These are phyloP conservation scores for Puccinia hordei DNA, from an alignment of 1,284 basidiomycete genomes.

Conservation along the genomic window DNA sequence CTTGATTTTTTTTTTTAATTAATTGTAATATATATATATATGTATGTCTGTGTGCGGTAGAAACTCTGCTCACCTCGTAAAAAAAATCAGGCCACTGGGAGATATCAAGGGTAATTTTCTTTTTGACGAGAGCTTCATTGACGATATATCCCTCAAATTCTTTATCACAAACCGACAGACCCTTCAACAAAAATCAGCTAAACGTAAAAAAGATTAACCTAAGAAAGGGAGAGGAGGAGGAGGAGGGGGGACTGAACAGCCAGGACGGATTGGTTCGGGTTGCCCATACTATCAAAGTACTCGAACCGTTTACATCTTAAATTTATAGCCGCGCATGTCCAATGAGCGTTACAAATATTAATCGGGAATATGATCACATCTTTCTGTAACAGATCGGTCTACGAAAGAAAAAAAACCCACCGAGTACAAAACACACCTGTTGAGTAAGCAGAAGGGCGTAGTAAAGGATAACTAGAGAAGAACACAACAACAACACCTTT, in stretches of 20 bases:
- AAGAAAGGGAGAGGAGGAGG: constrained; percentile 19
- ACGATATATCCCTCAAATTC: constrained; percentile 73
- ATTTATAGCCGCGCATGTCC: constrained; percentile 92
- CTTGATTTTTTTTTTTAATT: not conserved
- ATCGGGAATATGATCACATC: constrained; percentile 86
- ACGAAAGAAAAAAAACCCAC: too few species aligned
- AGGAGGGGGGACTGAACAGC: constrained; percentile 27
- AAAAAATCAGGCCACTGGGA: constrained; percentile 75
- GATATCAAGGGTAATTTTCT: constrained; percentile 77
- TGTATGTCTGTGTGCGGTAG: not conserved
- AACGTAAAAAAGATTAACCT: too few species aligned
- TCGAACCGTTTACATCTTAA: constrained; percentile 85
- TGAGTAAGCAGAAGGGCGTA: not conserved
- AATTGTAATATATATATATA: too few species aligned
- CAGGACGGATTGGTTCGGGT: constrained; percentile 61
- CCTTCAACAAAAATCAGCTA: too few species aligned
- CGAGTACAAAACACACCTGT: not conserved
- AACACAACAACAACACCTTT: constrained; percentile 70
- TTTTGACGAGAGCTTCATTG: constrained; percentile 81
- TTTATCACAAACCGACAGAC: constrained; percentile 59
- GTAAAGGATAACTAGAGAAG: not conserved
- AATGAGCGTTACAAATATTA: constrained; percentile 89
- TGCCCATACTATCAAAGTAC: constrained; percentile 90
- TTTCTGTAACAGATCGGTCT: constrained; percentile 90
- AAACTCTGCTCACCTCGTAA: constrained; percentile 64